A percentile compares a stretch with the other conserved stretches of the same genome.
These are phyloP conservation scores for Triangularia setosa DNA, from an alignment of 2,329 filamentous ascomycete species.

Conservation along the genomic window DNA sequence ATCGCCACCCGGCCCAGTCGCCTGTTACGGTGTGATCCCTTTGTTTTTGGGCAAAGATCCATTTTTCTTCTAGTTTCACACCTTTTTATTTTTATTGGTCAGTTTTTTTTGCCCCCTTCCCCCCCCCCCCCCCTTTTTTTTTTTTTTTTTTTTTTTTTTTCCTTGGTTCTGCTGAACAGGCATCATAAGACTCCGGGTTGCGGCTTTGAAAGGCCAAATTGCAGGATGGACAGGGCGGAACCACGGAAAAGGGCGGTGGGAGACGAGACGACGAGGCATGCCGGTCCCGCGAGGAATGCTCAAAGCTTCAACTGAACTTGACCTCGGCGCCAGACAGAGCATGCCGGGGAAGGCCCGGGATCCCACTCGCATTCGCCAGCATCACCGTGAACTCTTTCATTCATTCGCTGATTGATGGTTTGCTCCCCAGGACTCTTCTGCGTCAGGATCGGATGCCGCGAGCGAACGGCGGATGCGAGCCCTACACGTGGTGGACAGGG, in stretches of 20 bases:
- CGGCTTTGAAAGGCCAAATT: not conserved
- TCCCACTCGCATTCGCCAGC: not conserved
- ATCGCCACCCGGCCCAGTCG: too few relatives aligned
- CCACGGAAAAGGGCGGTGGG: not conserved
- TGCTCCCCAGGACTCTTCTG: not conserved
- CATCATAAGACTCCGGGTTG: not conserved
- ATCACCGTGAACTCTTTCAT: not conserved
- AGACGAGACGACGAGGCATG: not conserved
- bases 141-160: too few relatives aligned
- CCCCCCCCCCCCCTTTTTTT: too few relatives aligned
- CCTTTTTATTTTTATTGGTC: too few relatives aligned
- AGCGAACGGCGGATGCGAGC: slow-evolving; percentile 8
- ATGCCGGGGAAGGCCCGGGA: not conserved
- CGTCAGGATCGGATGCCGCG: not conserved
- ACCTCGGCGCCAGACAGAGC: not conserved
- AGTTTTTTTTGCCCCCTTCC: too few relatives aligned
- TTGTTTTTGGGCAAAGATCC: too few relatives aligned
- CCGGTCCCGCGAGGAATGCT: not conserved
- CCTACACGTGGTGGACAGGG: slow-evolving; percentile 10
- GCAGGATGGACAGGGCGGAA: not conserved
- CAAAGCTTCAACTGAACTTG: not conserved
- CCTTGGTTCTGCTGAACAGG: not conserved
- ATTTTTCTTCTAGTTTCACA: too few relatives aligned
- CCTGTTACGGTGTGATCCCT: too few relatives aligned
- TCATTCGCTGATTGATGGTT: not conserved